A percentile compares a stretch with the other conserved stretches of the same genome.
phyloP scores from a whole-genome alignment of 441 rosid genomes.

The Flueggea neowawraea region DNA sequence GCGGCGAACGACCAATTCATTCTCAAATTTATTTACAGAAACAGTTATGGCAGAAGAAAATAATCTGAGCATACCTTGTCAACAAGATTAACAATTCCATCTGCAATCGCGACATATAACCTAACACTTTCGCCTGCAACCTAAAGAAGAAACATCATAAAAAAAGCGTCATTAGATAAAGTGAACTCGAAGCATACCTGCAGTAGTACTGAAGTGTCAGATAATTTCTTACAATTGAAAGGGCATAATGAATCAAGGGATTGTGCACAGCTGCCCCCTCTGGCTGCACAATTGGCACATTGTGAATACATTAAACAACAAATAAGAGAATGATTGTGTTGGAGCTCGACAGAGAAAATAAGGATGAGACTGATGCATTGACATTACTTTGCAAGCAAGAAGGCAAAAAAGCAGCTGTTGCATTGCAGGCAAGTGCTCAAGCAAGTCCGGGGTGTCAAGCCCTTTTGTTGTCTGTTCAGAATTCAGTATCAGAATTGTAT shows the following conservation, averaged over 20 bases:
- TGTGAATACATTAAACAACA: too few species aligned
- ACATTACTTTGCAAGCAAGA: slow-evolving; percentile 46
- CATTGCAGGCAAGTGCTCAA: slow-evolving; percentile 44
- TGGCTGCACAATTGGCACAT: slow-evolving; percentile 35
- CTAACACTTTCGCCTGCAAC: slow-evolving; percentile 44
- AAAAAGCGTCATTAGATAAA: neutral
- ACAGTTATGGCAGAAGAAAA: too few species aligned
- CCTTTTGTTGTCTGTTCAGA: slow-evolving; percentile 27
- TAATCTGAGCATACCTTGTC: slow-evolving; percentile 35
- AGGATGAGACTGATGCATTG: too few species aligned
- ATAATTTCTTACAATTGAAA: slow-evolving; percentile 38
- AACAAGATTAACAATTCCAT: slow-evolving; percentile 41
- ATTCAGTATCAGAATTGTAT: too few species aligned
- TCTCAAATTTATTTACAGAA: neutral
- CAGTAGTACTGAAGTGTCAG: too few species aligned
- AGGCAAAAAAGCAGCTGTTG: slow-evolving; percentile 48
- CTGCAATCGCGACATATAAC: slow-evolving; percentile 40
- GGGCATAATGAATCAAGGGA: slow-evolving; percentile 36
- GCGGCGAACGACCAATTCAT: slow-evolving; percentile 1
- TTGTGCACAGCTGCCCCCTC: slow-evolving; percentile 42
- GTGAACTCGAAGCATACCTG: too few species aligned
- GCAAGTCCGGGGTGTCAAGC: slow-evolving; percentile 32
- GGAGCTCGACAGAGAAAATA: too few species aligned
- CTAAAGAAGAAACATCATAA: slow-evolving; percentile 16
- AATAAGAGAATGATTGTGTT: too few species aligned